Evolutionary conservation across 2,329 filamentous ascomycete species (phyloP).

Genomic region (Zasmidium angulare): DNA sequence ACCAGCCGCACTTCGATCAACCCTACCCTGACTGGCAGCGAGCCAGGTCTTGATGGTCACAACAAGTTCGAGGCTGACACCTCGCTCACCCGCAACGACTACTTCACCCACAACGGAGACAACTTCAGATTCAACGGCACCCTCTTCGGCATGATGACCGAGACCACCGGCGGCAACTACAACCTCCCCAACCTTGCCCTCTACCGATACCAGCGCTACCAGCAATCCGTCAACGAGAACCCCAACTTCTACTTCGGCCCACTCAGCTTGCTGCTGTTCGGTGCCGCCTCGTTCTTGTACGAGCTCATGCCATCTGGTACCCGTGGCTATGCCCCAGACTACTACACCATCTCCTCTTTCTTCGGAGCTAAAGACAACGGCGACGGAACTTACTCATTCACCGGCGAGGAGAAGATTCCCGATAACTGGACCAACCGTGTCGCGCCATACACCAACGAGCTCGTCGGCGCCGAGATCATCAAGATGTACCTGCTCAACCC

Average conservation of each 20-base stretch:
- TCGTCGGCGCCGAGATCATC: constrained; percentile 40
- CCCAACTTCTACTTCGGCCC: constrained; percentile 45
- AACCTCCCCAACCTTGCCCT: constrained; percentile 30
- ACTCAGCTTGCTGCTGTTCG: constrained; percentile 38
- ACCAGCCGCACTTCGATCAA: constrained; percentile 41
- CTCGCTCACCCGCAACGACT: constrained; percentile 45
- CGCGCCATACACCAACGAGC: constrained; percentile 32
- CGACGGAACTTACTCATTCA: constrained; percentile 41
- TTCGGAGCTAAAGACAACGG: constrained; percentile 43
- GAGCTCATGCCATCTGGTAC: constrained; percentile 40
- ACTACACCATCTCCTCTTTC: constrained; percentile 37
- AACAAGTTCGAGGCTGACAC: constrained; percentile 45
- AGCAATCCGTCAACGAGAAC: constrained; percentile 39
- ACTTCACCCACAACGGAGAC: constrained; percentile 37
- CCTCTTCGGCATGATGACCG: constrained; percentile 41
- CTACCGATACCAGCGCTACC: constrained; percentile 41
- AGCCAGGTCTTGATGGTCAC: constrained; percentile 46
- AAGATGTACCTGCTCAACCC: constrained; percentile 42
- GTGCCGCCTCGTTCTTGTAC: constrained; percentile 44
- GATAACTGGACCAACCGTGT: constrained; percentile 37
- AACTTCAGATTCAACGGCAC: constrained; percentile 41
- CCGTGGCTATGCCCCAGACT: constrained; percentile 27
- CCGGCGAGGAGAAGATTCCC: constrained; percentile 39
- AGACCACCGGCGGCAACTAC: constrained; percentile 35
- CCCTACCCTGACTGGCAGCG: constrained; percentile 36